Conservation (phyloP, 2,329 filamentous ascomycete species). For the Sporothrix sp. region DNA sequence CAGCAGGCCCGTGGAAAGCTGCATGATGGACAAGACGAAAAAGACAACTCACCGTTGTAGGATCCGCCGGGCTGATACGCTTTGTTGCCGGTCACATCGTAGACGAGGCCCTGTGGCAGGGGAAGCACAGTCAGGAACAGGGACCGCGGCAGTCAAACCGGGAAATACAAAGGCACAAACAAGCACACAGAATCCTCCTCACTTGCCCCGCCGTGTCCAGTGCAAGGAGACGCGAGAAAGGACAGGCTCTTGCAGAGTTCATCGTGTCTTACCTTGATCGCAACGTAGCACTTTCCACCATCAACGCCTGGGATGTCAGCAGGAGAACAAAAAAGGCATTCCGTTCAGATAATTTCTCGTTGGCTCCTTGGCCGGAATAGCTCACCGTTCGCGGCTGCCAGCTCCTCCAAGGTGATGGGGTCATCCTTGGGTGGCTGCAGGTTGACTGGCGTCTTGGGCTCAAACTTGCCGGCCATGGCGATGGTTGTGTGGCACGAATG, state of each 20-base stretch:
- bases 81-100: conserved; percentile 85
- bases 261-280: conserved; percentile 49
- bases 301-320: conserved; percentile 43
- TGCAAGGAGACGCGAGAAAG: too few species aligned
- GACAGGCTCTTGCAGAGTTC: too few species aligned
- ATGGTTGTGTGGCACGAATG: not conserved
- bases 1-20: too few species aligned
- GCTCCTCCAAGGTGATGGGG: conserved; percentile 67
- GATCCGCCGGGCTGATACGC: conserved; percentile 73
- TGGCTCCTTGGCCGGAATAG: not conserved
- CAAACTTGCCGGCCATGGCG: conserved; percentile 57
- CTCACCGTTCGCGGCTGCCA: conserved; percentile 76
- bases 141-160: not conserved
- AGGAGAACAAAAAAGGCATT: not conserved
- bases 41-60: conserved; percentile 61
- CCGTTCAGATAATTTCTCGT: not conserved
- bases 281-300: conserved; percentile 56
- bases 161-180: not conserved
- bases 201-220: too few species aligned
- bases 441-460: conserved; percentile 65
- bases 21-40: not conserved
- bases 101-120: conserved; percentile 65
- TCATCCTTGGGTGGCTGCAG: conserved; percentile 82
- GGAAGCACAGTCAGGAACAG: not conserved
- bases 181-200: too few species aligned